phyloP scores from a whole-genome alignment of 2,329 filamentous ascomycete genomes.

The Fusarium drepaniforme region DNA sequence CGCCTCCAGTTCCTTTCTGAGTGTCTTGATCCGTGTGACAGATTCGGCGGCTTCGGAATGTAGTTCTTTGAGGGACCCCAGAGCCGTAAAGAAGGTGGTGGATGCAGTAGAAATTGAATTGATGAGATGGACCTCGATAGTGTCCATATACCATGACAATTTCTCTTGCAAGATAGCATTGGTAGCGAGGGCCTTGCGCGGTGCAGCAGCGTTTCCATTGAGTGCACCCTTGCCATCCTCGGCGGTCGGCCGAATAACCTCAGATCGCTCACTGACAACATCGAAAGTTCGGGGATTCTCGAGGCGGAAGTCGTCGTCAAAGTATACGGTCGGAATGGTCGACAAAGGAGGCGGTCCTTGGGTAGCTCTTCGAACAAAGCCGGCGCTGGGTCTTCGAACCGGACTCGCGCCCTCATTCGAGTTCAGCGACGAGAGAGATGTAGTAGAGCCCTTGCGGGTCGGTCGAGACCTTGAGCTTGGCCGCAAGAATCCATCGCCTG shows the following conservation, averaged over 20 bases:
- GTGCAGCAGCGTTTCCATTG: slow-evolving; percentile 68
- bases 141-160: slow-evolving; percentile 99
- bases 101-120: slow-evolving; percentile 96
- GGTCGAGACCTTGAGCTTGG: slow-evolving; percentile 51
- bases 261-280: slow-evolving; percentile 93
- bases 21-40: slow-evolving; percentile 83
- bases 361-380: slow-evolving; percentile 67
- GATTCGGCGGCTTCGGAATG: slow-evolving; percentile 94
- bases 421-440: slow-evolving; percentile 63
- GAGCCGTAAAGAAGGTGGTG: slow-evolving; percentile 93
- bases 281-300: slow-evolving; percentile 98
- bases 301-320: slow-evolving; percentile 93
- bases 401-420: slow-evolving; percentile 61
- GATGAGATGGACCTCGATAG: slow-evolving; percentile 96
- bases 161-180: slow-evolving; percentile 99
- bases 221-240: slow-evolving; percentile 66
- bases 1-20: slow-evolving; percentile 82
- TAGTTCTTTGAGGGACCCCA: slow-evolving; percentile 90
- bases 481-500: slow-evolving; percentile 59
- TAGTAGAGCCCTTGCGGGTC: slow-evolving; percentile 51
- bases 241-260: slow-evolving; percentile 82
- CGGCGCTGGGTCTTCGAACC: slow-evolving; percentile 59
- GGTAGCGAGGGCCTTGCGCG: slow-evolving; percentile 89
- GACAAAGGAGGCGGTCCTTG: slow-evolving; percentile 88
- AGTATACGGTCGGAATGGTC: slow-evolving; percentile 93